A percentile compares a stretch with the other conserved stretches of the same genome.
Conservation (phyloP, 73 alveolate genomes). For the Tetrahymena thermophila region DNA sequence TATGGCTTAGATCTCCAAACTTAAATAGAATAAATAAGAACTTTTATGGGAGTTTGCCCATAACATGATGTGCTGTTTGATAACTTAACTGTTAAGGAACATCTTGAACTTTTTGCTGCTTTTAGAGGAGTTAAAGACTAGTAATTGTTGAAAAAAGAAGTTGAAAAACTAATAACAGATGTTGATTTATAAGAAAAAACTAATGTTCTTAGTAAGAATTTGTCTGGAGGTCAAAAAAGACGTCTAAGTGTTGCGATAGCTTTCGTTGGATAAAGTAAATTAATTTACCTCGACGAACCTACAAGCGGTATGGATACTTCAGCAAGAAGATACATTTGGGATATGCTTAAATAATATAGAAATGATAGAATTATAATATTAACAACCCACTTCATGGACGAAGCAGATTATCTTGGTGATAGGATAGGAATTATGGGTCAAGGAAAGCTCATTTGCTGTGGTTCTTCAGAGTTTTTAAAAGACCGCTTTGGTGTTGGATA, state of each 20-base stretch:
- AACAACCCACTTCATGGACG: slow-evolving; percentile 98
- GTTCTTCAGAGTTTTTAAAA: slow-evolving; percentile 87
- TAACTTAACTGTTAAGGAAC: slow-evolving; percentile 82
- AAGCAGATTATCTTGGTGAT: slow-evolving; percentile 98
- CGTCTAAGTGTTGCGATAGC: slow-evolving; percentile 94
- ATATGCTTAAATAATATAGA: slow-evolving; percentile 84
- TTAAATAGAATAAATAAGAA: slow-evolving; percentile 53
- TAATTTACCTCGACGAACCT: slow-evolving; percentile 93
- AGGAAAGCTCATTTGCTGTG: slow-evolving; percentile 89
- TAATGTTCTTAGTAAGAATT: slow-evolving; percentile 59
- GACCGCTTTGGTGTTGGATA: slow-evolving; percentile 96
- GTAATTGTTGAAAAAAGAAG: slow-evolving; percentile 53
- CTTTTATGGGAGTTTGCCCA: slow-evolving; percentile 91
- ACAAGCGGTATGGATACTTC: slow-evolving; percentile 97
- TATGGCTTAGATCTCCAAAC: slow-evolving; percentile 36
- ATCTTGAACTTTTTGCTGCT: slow-evolving; percentile 79
- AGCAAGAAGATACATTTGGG: slow-evolving; percentile 95
- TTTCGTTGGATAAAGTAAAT: slow-evolving; percentile 83
- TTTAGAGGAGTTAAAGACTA: slow-evolving; percentile 74
- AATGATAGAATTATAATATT: slow-evolving; percentile 83
- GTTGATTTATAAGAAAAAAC: slow-evolving; percentile 67
- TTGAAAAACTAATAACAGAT: slow-evolving; percentile 72
- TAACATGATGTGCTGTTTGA: slow-evolving; percentile 90
- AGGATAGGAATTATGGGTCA: slow-evolving; percentile 96
- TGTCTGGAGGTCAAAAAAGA: slow-evolving; percentile 97